Percentiles rank a stretch among this genome's conserved stretches.
Conservation (phyloP, 1,139 yeast genomes). For the Geotrichum siamense region DNA sequence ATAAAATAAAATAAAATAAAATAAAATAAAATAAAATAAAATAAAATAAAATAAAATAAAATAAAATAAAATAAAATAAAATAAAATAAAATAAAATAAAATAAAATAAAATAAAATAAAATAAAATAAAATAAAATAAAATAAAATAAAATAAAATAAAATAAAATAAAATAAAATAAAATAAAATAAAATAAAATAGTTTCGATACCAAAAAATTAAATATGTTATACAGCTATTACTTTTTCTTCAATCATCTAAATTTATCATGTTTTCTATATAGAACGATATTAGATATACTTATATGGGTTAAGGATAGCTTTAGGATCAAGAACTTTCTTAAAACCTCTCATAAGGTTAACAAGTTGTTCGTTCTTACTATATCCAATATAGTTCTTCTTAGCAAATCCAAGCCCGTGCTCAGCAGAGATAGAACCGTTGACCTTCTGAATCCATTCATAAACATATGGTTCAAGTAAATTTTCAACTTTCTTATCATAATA, state of each 20-base stretch:
- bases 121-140: neutral
- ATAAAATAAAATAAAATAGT: neutral
- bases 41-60: conserved; percentile 8
- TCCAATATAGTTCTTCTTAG: conserved; percentile 79
- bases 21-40: conserved; percentile 4
- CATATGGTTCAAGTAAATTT: conserved; percentile 77
- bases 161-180: too few species aligned
- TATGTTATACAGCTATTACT: too few species aligned
- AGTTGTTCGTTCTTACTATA: conserved; percentile 71
- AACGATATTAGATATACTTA: conserved; percentile 56
- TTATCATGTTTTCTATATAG: too few species aligned
- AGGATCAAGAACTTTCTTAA: conserved; percentile 82
- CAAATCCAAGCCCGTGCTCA: conserved; percentile 96
- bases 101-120: neutral
- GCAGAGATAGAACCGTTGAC: conserved; percentile 86
- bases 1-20: neutral
- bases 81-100: conserved; percentile 8
- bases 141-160: too few species aligned
- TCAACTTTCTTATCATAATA: conserved; percentile 72
- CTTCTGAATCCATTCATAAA: conserved; percentile 80
- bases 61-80: neutral
- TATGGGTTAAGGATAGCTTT: conserved; percentile 87
- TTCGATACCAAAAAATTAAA: conserved; percentile 2
- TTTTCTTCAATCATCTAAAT: too few species aligned
- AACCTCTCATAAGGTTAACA: conserved; percentile 62